Conservation (phyloP, 1,284 basidiomycete genomes). For the Leccinum pachyderme region DNA sequence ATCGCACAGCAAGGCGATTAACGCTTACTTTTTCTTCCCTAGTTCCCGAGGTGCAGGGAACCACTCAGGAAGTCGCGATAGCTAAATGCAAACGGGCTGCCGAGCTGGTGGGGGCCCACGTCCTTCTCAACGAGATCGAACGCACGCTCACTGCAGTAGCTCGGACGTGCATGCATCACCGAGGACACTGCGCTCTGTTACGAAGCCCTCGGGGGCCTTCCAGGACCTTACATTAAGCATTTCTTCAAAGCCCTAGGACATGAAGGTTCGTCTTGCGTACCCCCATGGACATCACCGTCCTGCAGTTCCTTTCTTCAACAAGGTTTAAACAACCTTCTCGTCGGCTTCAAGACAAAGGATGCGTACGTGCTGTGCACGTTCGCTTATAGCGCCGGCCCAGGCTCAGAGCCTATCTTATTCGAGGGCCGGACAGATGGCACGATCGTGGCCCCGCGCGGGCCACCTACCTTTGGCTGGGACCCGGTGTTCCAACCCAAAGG, state of each 20-base stretch:
- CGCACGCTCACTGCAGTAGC: constrained; percentile 37
- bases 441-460: constrained; percentile 86
- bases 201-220: constrained; percentile 84
- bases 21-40: constrained; percentile 4
- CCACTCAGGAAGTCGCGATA: constrained; percentile 85
- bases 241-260: constrained; percentile 83
- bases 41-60: constrained; percentile 96
- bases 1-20: neutral
- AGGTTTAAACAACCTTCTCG: constrained; percentile 85
- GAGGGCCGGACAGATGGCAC: constrained; percentile 87
- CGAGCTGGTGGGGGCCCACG: constrained; percentile 53
- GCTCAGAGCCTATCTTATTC: constrained; percentile 80
- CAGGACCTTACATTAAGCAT: constrained; percentile 97
- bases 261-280: constrained; percentile 37
- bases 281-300: constrained; percentile 12
- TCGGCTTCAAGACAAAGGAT: constrained; percentile 77
- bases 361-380: constrained; percentile 96
- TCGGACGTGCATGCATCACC: constrained; percentile 87
- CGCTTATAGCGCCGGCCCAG: constrained; percentile 87
- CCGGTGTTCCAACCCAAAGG: constrained; percentile 82
- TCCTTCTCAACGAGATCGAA: neutral
- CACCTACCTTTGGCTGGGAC: constrained; percentile 86
- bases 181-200: constrained; percentile 97
- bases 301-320: neutral
- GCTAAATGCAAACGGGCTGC: constrained; percentile 89